phyloP scores from a whole-genome alignment of 1,284 basidiomycete genomes.

The Sporisorium graminicola region DNA sequence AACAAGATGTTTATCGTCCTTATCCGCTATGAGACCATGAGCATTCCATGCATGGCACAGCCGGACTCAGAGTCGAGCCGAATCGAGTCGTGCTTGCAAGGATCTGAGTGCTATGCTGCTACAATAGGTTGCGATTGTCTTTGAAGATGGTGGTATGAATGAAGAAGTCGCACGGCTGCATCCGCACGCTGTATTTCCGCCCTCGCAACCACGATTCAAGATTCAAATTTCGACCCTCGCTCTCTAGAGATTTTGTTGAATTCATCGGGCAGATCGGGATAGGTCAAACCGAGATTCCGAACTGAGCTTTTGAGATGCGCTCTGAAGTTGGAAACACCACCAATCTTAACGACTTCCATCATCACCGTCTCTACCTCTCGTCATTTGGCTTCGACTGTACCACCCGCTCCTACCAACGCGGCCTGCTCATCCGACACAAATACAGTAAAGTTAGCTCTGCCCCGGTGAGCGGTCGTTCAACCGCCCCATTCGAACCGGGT shows the following conservation, averaged over 20 bases:
- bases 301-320: constrained; percentile 6
- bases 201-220: not conserved
- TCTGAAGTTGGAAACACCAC: not conserved
- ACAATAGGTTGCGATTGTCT: not conserved
- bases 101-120: not conserved
- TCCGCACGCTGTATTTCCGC: constrained; percentile 1
- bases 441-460: not conserved
- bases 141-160: not conserved
- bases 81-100: not conserved
- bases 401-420: not conserved
- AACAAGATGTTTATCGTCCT: constrained; percentile 1
- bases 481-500: not conserved
- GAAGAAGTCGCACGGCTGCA: not conserved
- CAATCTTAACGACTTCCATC: not conserved
- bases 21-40: not conserved
- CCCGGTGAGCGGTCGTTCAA: not conserved
- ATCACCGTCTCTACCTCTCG: not conserved
- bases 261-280: not conserved
- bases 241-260: not conserved
- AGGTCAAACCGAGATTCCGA: not conserved
- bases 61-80: constrained; percentile 5
- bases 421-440: not conserved
- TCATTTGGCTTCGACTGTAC: not conserved
- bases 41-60: not conserved
- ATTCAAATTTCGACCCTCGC: not conserved